Base-by-base conservation (phyloP, 495 filamentous ascomycete genomes). In the Tuber microsphaerosporum region DNA sequence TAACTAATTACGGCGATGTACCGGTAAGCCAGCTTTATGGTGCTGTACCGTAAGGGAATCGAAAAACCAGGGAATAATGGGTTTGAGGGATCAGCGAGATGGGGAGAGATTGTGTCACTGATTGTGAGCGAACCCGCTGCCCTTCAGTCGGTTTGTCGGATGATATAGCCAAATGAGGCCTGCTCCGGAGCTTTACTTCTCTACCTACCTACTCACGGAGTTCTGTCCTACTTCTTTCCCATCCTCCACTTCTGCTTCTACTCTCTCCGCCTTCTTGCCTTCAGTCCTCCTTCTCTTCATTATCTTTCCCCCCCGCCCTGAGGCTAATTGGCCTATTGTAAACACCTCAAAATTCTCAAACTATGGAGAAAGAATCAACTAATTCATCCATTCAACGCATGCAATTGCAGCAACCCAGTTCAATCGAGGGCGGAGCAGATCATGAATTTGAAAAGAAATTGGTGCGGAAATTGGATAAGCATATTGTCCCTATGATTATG, bases 401-500 rank as follows among this genome's bases (percentile, higher is more conserved):
- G 12, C 26, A 65, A 14, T 7, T 34, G 26, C 56, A 9, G 3
- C 56, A 65, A 34, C 56, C 31, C 56, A 26, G 56, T 34, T 65
- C 56, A 34, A 26, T 70, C 5, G 70, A 68, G 45, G 77, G 72
- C 20, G 72, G 69, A n/a, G 26, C 42, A 17, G 78, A 81, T 8
- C 43, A 44, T 6, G 74, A 75, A 68, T 82, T 75, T 48, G 81
- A 83, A 56, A 74, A 69, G 39, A 70, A 69, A 46, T 71, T 83
- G 12, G 74, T 83, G 14, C 61, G 74, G 44, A 83, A 82, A 61
- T 69, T 91, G 44, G 90, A 92, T 78, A 72, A 86, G 26, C 84
- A 88, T 76, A 87, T 92, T 48, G 82, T 92, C 16, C 90, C 90
- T 0, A 84, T 91, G 19, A 85, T 90, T 9, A 88, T 90, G 75